Evolutionary conservation across 768 basidiomycete genomes (phyloP), one percentile per base, ranked within the genome.

Genomic region (Pluteus cervinus): DNA sequence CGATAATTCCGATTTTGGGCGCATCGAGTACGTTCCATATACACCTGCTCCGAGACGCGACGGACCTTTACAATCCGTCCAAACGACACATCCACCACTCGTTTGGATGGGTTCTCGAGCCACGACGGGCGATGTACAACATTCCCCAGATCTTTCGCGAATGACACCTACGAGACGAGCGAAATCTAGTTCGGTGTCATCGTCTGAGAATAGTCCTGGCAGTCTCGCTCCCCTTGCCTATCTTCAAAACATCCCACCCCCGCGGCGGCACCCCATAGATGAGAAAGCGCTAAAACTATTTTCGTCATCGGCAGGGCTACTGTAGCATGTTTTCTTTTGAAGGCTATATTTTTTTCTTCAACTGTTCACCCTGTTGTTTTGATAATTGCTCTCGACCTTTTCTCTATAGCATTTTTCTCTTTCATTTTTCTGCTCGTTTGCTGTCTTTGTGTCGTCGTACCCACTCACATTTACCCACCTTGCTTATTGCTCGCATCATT

Each of bases 201-300:
- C 59, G 16, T 57, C 61, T 36, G 56, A 61, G 17, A 54, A 40
- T 14, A 35, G 26, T 21, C 51, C 52, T 21, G 56, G 61, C 33
- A 48, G 50, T 32, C 73, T 86, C 18, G 81, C 81, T 11, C 83
- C 83, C 16, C 65, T 86, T 5, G 66, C 75, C n/a, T 85, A 82
- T 55, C 69, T 83, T 29, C 71, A 82, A 53, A 73, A 71, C 30
- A 66, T 75, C 25, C 69, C 80, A 11, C 78, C 77, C 21, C 72
- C 71, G 30, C 75, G 76, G 50, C 73, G 83, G 37, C 76, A 85
- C 47, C 81, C 82, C 1, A 63, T 81, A 36, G 84, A 86, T 39
- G 66, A 70, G 41, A 68, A 64, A 43, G 55, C 62, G 5, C 56
- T 70, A 7, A 66, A 67, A 58, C 48, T 61, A 26, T 55, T 69